These are phyloP conservation scores for Xylariaceae sp. DNA, from an alignment of 2,329 filamentous ascomycete genomes.

Conservation along the genomic window DNA sequence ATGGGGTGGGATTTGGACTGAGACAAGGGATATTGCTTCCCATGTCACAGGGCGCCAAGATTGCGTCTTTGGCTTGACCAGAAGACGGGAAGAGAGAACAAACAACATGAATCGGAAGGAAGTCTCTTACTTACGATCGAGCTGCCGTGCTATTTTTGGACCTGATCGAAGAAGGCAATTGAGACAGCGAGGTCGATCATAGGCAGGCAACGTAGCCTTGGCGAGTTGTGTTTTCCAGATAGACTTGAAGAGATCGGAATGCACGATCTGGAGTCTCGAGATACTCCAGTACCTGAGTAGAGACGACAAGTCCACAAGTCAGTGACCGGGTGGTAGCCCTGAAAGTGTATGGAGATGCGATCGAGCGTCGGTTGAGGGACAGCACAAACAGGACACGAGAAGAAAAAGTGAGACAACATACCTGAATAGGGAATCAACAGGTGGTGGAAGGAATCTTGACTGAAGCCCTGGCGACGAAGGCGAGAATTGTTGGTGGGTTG, in stretches of 20 bases:
- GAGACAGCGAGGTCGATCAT: not conserved
- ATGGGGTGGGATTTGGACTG: constrained; percentile 4
- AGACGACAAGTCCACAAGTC: not conserved
- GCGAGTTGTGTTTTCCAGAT: not conserved
- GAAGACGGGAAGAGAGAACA: not conserved
- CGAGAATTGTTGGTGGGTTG: not conserved
- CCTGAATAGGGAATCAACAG: not conserved
- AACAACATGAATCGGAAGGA: not conserved
- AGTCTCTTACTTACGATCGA: not conserved
- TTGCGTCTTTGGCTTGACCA: not conserved
- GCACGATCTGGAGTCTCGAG: not conserved
- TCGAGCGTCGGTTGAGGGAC: not conserved
- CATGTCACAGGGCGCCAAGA: not conserved
- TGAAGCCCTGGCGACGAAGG: not conserved
- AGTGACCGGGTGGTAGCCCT: not conserved
- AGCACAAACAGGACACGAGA: not conserved
- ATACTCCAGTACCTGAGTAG: not conserved
- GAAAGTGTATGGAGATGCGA: not conserved
- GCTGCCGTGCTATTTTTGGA: not conserved
- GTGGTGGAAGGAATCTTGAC: not conserved
- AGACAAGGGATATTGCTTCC: constrained; percentile 20
- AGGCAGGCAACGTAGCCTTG: not conserved
- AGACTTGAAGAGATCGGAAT: not conserved
- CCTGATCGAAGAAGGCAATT: not conserved
- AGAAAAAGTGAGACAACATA: too few species aligned